These are phyloP conservation scores for Leptodontidium sp. DNA, from an alignment of 2,329 filamentous ascomycete species.

Conservation along the genomic window DNA sequence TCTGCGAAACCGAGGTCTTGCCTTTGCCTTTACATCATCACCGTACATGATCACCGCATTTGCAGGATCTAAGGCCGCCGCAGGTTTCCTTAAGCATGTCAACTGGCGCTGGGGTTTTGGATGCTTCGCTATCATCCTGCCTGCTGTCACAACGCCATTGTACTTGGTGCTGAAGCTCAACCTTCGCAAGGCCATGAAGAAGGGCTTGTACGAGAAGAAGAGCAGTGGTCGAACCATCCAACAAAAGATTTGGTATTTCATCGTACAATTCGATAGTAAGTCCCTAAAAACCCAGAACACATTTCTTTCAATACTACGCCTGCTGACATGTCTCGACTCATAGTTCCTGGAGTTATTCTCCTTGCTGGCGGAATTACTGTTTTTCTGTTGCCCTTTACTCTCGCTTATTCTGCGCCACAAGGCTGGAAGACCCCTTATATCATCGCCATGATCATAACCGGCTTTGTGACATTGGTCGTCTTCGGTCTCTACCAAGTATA, in stretches of 20 bases:
- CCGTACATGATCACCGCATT: slow-evolving; percentile 73
- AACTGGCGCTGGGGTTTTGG: slow-evolving; percentile 75
- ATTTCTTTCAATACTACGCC: not conserved
- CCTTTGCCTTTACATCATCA: slow-evolving; percentile 65
- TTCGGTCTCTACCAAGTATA: slow-evolving; percentile 47
- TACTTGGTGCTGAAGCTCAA: slow-evolving; percentile 53
- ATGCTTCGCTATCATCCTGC: slow-evolving; percentile 69
- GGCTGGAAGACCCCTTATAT: slow-evolving; percentile 34
- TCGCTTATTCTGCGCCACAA: slow-evolving; percentile 36
- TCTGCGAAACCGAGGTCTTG: slow-evolving; percentile 65
- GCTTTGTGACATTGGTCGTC: slow-evolving; percentile 32
- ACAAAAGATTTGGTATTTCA: slow-evolving; percentile 49
- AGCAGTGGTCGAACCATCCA: slow-evolving; percentile 35
- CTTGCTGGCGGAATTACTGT: slow-evolving; percentile 66
- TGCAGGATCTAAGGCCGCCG: slow-evolving; percentile 64
- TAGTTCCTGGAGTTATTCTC: slow-evolving; percentile 51
- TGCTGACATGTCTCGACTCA: slow-evolving; percentile 51
- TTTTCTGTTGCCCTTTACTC: slow-evolving; percentile 56
- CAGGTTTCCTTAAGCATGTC: slow-evolving; percentile 58
- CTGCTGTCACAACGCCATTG: slow-evolving; percentile 67
- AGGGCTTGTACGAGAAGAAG: slow-evolving; percentile 34
- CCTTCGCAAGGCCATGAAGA: slow-evolving; percentile 35
- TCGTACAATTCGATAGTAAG: slow-evolving; percentile 39
- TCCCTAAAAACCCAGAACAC: slow-evolving; percentile 40
- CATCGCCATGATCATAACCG: slow-evolving; percentile 39